Conservation (phyloP, 495 filamentous ascomycete genomes). For the Sporormia fimetaria region DNA sequence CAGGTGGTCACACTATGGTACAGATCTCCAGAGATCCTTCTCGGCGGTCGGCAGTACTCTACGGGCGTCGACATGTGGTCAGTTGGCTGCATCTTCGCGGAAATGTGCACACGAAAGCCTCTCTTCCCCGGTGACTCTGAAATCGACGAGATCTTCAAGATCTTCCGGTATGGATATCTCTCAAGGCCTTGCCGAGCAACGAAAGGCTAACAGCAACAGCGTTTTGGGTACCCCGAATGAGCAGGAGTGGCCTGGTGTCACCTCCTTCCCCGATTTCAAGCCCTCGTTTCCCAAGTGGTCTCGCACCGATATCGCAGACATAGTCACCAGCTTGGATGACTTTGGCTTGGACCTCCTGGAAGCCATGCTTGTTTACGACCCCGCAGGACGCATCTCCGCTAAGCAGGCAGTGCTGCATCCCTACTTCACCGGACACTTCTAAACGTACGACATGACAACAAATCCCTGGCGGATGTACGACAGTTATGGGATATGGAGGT, state of each 20-base stretch:
- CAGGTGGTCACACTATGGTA: conserved; percentile 98
- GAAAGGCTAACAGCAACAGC: conserved; percentile 36
- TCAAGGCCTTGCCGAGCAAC: not conserved
- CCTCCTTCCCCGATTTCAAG: conserved; percentile 97
- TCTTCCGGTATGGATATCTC: conserved; percentile 63
- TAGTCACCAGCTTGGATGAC: conserved; percentile 56
- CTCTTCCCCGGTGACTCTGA: conserved; percentile 97
- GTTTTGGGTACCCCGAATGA: conserved; percentile 87
- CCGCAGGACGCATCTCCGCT: conserved; percentile 82
- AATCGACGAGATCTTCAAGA: conserved; percentile 99
- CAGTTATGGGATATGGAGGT: conserved; percentile 8
- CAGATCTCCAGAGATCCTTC: conserved; percentile 90
- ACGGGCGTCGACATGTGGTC: conserved; percentile 99
- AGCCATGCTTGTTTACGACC: conserved; percentile 78
- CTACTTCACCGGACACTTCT: conserved; percentile 78
- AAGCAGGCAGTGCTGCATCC: conserved; percentile 90
- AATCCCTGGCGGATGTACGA: conserved; percentile 10
- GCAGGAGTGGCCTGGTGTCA: conserved; percentile 85
- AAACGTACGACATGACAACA: too few relatives aligned
- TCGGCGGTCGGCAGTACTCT: conserved; percentile 94
- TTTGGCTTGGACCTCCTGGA: conserved; percentile 84
- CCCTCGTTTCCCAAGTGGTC: conserved; percentile 91
- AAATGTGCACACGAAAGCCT: conserved; percentile 98
- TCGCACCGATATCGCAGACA: conserved; percentile 49
- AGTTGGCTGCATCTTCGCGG: conserved; percentile 94